Evolutionary conservation across 2,329 filamentous ascomycete genomes (phyloP).

Genomic region (Aaosphaeria arxii): DNA sequence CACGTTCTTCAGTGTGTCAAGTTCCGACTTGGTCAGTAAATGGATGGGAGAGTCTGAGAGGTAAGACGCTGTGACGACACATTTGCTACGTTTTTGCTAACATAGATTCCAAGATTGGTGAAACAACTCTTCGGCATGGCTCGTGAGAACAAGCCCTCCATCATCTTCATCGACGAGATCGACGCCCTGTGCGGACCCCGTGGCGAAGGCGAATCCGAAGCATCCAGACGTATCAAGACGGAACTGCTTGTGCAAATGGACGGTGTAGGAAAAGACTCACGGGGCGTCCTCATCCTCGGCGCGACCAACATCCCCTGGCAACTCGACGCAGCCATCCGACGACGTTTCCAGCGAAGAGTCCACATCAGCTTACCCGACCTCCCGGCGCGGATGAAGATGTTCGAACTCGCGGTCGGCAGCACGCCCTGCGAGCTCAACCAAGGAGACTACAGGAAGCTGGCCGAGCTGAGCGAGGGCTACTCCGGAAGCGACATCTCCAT

Average conservation of each 20-base stretch:
- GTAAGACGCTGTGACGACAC: conserved; percentile 48
- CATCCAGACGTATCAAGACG: conserved; percentile 95
- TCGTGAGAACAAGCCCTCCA: conserved; percentile 94
- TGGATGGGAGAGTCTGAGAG: conserved; percentile 99
- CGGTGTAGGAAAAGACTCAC: conserved; percentile 92
- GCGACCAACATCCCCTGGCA: conserved; percentile 99
- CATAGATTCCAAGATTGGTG: conserved; percentile 63
- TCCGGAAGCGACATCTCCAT: conserved; percentile 96
- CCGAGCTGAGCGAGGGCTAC: conserved; percentile 84
- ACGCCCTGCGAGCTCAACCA: conserved; percentile 81
- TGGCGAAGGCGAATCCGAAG: conserved; percentile 94
- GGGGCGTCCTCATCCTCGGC: conserved; percentile 88
- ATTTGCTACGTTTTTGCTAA: neutral
- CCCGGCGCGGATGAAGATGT: conserved; percentile 88
- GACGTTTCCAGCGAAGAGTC: conserved; percentile 92
- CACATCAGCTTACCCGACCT: conserved; percentile 91
- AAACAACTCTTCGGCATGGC: conserved; percentile 98
- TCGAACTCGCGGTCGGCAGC: conserved; percentile 88
- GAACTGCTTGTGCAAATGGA: conserved; percentile 99
- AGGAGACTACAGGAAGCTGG: conserved; percentile 76
- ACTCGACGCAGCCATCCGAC: conserved; percentile 89
- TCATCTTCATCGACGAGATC: conserved; percentile 98
- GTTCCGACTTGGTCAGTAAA: conserved; percentile 95
- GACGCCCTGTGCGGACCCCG: conserved; percentile 93
- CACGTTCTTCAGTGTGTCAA: conserved; percentile 98